Percentiles rank a stretch among this genome's conserved stretches.
Evolutionary conservation across 1,139 yeast genomes (phyloP).

Genomic region (Hansenula anomala): DNA sequence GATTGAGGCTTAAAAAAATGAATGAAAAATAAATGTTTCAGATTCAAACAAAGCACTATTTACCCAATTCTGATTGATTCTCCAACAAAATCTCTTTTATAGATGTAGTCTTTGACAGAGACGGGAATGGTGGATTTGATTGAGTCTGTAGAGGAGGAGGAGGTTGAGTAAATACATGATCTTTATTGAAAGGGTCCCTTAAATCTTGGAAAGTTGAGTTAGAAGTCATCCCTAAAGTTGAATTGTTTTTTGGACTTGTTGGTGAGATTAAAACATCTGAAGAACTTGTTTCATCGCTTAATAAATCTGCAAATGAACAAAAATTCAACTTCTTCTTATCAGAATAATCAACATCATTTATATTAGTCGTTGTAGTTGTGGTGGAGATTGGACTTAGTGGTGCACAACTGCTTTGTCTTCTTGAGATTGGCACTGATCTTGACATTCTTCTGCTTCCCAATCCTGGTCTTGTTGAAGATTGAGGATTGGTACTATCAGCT

Average conservation of each 20-base stretch:
- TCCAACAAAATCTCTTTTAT: conserved; percentile 3
- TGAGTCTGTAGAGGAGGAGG: no score
- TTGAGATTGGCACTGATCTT: conserved; percentile 2
- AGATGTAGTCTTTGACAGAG: conserved; percentile 1
- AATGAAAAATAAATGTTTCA: no score
- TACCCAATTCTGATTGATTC: neutral
- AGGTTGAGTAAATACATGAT: neutral
- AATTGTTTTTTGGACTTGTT: neutral
- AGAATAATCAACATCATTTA: conserved; percentile 16
- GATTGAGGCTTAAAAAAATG: no score
- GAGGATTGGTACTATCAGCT: conserved; percentile 8
- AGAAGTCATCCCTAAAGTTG: no score
- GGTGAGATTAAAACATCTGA: neutral
- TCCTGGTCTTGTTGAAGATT: neutral
- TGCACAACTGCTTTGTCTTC: conserved; percentile 3
- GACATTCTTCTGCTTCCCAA: conserved; percentile 2
- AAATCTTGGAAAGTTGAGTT: neutral
- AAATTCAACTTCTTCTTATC: conserved; percentile 20
- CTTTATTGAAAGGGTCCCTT: neutral
- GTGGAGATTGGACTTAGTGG: conserved; percentile 2
- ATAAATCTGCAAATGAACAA: conserved; percentile 20
- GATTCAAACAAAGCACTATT: no score
- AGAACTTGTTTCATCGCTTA: conserved; percentile 15
- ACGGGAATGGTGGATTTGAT: no score
- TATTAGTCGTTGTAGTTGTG: neutral